Conservation (phyloP, 306 rosid genomes). For the Cucurbita moschata region DNA sequence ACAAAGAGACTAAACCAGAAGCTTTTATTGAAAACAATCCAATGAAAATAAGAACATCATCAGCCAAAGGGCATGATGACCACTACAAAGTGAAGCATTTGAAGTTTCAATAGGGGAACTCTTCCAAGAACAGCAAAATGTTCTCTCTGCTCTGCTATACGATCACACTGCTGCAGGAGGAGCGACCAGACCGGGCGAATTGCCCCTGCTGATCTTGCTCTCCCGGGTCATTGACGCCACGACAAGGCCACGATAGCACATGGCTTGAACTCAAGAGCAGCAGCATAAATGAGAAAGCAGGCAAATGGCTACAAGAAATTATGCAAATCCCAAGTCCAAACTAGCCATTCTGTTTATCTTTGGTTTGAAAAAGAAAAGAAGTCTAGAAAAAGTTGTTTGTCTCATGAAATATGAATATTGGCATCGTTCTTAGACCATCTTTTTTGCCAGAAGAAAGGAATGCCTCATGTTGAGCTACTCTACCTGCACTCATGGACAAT, state of each 20-base stretch:
- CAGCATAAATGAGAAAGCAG: not conserved
- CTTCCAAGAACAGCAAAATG: not conserved
- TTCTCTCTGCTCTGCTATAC: not conserved
- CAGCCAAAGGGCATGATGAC: not conserved
- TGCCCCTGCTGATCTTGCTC: not conserved
- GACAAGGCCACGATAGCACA: not conserved
- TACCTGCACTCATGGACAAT: not conserved
- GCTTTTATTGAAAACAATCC: not conserved
- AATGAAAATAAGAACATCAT: not conserved
- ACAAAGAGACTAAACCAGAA: not conserved
- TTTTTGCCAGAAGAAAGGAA: not conserved
- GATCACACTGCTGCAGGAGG: not conserved
- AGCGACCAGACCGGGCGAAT: not conserved
- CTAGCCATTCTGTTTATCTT: not conserved
- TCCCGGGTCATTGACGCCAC: not conserved
- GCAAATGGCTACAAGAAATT: not conserved
- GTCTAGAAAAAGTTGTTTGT: not conserved
- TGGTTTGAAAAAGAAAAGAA: not conserved
- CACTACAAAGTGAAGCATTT: not conserved
- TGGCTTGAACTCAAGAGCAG: not conserved
- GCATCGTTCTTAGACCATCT: not conserved
- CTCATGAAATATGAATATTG: not conserved
- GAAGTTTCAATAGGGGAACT: constrained; percentile 7
- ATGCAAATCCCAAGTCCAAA: not conserved
- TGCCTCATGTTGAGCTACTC: not conserved